A percentile compares a stretch with the other conserved stretches of the same genome.
Evolutionary conservation across 163 green algal species (phyloP).

Genomic region (Botryococcus braunii): DNA sequence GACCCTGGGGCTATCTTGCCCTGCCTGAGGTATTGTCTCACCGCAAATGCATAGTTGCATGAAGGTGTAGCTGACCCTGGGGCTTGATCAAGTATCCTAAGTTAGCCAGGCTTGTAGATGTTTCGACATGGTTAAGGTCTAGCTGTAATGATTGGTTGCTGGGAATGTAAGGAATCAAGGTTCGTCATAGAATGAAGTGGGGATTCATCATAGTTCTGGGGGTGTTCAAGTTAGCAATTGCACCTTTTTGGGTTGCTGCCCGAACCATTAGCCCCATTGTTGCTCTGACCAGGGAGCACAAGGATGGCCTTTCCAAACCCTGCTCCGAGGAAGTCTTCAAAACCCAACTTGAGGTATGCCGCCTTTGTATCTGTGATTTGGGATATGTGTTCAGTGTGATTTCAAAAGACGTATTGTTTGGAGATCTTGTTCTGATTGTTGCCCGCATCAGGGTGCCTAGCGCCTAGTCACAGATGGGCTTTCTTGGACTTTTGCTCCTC

Average conservation of each 20-base stretch:
- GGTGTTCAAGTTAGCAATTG: slow-evolving; percentile 3
- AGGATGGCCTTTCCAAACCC: slow-evolving; percentile 17
- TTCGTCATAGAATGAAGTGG: too few species aligned
- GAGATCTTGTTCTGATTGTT: too few species aligned
- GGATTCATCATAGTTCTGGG: too few species aligned
- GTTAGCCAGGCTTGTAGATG: too few species aligned
- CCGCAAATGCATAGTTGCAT: neutral
- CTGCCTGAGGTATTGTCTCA: slow-evolving; percentile 42
- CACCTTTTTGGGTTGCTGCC: slow-evolving; percentile 11
- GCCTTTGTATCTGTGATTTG: slow-evolving; percentile 9
- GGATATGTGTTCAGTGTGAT: neutral
- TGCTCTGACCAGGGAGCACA: slow-evolving; percentile 32
- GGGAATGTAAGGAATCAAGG: too few species aligned
- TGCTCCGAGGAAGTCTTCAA: slow-evolving; percentile 42
- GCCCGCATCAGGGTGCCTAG: too few species aligned
- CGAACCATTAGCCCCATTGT: too few species aligned
- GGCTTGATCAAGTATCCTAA: too few species aligned
- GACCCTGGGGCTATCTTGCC: slow-evolving; percentile 38
- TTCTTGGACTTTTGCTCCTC: too few species aligned
- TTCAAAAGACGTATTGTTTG: neutral
- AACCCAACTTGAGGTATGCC: slow-evolving; percentile 29
- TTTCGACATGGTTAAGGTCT: too few species aligned
- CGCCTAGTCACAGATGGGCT: too few species aligned
- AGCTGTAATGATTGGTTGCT: too few species aligned
- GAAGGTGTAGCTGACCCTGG: neutral